Conservation (phyloP, 169 alveolate genomes). For the Eimeria brunetti region DNA sequence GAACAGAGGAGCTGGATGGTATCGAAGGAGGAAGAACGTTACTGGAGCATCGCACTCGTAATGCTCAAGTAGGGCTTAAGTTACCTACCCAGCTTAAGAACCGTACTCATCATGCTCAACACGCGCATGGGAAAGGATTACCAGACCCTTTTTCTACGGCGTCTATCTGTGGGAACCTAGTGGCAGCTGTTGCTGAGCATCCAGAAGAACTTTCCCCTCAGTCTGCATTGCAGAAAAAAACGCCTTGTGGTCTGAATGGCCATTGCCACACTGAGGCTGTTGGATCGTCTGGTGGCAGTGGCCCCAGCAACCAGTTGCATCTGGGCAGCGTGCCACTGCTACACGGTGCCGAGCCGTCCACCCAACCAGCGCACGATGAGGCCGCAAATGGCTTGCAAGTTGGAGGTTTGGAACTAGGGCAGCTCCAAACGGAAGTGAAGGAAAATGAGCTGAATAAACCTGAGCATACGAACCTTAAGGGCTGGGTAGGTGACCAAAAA, state of each 20-base stretch:
- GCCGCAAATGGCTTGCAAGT: not conserved
- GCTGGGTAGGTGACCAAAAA: not conserved
- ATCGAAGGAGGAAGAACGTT: not conserved
- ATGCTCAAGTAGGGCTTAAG: not conserved
- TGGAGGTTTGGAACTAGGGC: not conserved
- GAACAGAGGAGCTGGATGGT: not conserved
- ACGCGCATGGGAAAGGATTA: slow-evolving; percentile 9
- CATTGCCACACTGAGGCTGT: not conserved
- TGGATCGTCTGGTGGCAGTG: not conserved
- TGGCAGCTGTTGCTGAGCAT: slow-evolving; percentile 38
- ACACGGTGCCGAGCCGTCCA: not conserved
- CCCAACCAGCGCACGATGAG: not conserved
- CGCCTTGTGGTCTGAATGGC: not conserved
- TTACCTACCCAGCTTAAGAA: not conserved
- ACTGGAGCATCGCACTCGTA: not conserved
- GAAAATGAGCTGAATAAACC: not conserved
- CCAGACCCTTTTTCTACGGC: not conserved
- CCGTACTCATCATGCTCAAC: not conserved
- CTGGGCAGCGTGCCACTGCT: not conserved
- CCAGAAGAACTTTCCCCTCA: slow-evolving; percentile 64
- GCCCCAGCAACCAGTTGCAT: not conserved
- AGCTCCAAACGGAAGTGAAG: not conserved
- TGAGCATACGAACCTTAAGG: not conserved
- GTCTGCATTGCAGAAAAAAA: slow-evolving; percentile 38
- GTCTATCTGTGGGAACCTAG: slow-evolving; percentile 9